A percentile compares a stretch with the other conserved stretches of the same genome.
Conservation (phyloP, 2,329 filamentous ascomycete genomes). For the Penicillium hordei region DNA sequence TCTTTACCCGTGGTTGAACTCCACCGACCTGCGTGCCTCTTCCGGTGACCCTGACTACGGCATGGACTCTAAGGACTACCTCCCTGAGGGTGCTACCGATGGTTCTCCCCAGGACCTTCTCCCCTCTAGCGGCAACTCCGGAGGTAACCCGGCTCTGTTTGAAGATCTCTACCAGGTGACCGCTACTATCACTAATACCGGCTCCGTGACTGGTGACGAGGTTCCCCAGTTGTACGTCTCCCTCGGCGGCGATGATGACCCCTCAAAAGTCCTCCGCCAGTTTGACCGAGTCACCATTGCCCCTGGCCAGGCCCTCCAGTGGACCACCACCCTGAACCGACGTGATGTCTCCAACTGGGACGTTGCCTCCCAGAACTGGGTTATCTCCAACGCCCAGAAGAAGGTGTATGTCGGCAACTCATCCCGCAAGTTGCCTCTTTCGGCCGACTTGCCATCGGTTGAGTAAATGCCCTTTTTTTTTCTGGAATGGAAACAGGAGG, state of each 20-base stretch:
- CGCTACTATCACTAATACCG: conserved; percentile 54
- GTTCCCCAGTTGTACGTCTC: conserved; percentile 67
- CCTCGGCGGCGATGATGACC: conserved; percentile 75
- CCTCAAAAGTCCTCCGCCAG: conserved; percentile 66
- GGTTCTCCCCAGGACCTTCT: conserved; percentile 57
- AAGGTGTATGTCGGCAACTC: conserved; percentile 61
- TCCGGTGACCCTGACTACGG: conserved; percentile 58
- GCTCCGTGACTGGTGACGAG: conserved; percentile 50
- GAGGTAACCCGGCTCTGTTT: conserved; percentile 59
- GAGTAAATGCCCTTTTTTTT: conserved; percentile 15
- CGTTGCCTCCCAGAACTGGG: conserved; percentile 76
- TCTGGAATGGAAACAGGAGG: background rate
- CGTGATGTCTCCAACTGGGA: conserved; percentile 91
- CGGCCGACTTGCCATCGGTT: conserved; percentile 35
- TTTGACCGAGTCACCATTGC: conserved; percentile 76
- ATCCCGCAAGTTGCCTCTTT: conserved; percentile 57
- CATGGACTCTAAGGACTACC: conserved; percentile 47
- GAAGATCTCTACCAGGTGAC: conserved; percentile 51
- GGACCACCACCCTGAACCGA: conserved; percentile 68
- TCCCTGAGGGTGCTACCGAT: conserved; percentile 53
- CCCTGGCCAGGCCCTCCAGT: conserved; percentile 66
- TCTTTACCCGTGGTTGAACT: conserved; percentile 66
- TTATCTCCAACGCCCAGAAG: conserved; percentile 59
- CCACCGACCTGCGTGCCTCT: conserved; percentile 54
- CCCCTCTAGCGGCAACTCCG: conserved; percentile 58